Base-by-base conservation (phyloP, 129 eudicot species). In the Scalesia atractyloides region DNA sequence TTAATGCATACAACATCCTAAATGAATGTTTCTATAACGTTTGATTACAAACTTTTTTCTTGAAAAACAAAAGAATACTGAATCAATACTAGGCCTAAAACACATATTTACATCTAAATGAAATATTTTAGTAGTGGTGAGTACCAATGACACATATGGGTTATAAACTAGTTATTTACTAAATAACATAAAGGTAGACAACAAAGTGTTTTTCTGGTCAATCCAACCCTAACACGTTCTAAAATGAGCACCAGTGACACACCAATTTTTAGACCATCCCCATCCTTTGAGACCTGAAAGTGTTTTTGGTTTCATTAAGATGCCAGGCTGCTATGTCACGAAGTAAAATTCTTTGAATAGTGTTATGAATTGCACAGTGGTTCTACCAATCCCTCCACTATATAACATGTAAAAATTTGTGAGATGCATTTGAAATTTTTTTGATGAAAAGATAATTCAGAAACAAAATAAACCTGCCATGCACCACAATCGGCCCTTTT, bases 371-470 rank as follows among this genome's bases (percentile, higher is more conserved):
- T 12, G 82, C 79, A 68, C 97, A 90, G 68, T 94, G 14, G 98
- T 94, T 77, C 98, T 91, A 79, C 98, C 98, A 33, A 94, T 88
- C 39, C 97, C 99, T 80, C 97, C 99, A 83, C 99, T 94, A 91
- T 66, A 65, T 64, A 72, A 51, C 47, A 33, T 50, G 10, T 15
- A 52, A 44, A 60, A 54, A 0, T 64, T 63, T 36, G 4, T 36
- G 41, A 36, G 13, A 73, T 79, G 22, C 39, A 52, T 33, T 22
- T 37, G 5, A 22, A 13, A 73, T 33, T 68, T 66, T 18, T 24
- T 62, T 49, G 51, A 74, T 53, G 49, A 73, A 81, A 17, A 67
- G 67, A 30, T 68, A 4, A 24, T 22, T 19, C 70, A 30, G 70
- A 64, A 12, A 30, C 12, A 24, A 48, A 48, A 16, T 46, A 68